phyloP scores from a whole-genome alignment of 2,329 filamentous ascomycete genomes.

The Xylariaceae sp. region DNA sequence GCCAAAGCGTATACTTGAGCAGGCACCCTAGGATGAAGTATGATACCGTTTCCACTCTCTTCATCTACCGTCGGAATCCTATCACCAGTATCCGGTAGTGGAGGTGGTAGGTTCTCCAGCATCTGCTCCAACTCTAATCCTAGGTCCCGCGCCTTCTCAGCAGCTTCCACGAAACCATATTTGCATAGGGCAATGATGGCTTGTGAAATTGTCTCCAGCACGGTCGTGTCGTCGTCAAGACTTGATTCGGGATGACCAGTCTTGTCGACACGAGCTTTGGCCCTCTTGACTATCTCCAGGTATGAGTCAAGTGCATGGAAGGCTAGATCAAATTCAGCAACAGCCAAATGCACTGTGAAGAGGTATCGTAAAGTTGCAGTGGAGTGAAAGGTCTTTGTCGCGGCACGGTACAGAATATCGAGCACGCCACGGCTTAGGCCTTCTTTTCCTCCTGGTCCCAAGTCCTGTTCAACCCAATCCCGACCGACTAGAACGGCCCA shows the following conservation, averaged over 20 bases:
- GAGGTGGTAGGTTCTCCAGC: slow-evolving; percentile 58
- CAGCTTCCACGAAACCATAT: slow-evolving; percentile 72
- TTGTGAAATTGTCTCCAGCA: slow-evolving; percentile 75
- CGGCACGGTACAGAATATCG: slow-evolving; percentile 84
- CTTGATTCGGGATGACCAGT: slow-evolving; percentile 66
- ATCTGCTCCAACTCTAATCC: slow-evolving; percentile 71
- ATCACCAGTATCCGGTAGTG: slow-evolving; percentile 27
- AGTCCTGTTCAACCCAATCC: slow-evolving; percentile 75
- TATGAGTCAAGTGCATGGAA: slow-evolving; percentile 92
- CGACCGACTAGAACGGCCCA: slow-evolving; percentile 81
- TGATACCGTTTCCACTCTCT: slow-evolving; percentile 31
- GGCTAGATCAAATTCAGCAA: slow-evolving; percentile 89
- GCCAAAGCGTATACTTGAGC: slow-evolving; percentile 64
- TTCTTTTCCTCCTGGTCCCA: slow-evolving; percentile 78
- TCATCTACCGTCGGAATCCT: slow-evolving; percentile 32
- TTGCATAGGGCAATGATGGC: slow-evolving; percentile 78
- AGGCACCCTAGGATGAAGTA: slow-evolving; percentile 47
- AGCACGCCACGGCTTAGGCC: slow-evolving; percentile 73
- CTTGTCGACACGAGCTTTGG: slow-evolving; percentile 80
- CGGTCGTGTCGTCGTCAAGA: slow-evolving; percentile 74
- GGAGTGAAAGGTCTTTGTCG: slow-evolving; percentile 93
- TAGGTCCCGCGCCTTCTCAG: slow-evolving; percentile 74
- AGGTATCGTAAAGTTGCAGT: slow-evolving; percentile 82
- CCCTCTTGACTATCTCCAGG: slow-evolving; percentile 79
- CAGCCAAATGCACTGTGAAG: slow-evolving; percentile 80